Evolutionary conservation across 345 rosid species (phyloP).

Genomic region (Eucalyptus fibrosa): DNA sequence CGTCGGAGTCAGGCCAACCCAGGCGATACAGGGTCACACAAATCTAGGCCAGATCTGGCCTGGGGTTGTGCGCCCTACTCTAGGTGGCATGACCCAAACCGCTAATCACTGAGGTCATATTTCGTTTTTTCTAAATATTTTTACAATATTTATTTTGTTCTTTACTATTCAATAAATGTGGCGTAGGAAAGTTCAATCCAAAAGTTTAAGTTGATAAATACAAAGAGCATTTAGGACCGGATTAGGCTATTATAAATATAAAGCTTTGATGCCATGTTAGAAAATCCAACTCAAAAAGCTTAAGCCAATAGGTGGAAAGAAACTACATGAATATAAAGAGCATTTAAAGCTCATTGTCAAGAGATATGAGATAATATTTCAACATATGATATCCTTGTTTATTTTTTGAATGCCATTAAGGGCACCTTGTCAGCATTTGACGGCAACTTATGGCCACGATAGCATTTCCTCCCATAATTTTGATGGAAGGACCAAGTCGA

Average conservation of each 20-base stretch:
- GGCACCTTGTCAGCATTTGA: neutral
- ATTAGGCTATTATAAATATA: too few species aligned
- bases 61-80: neutral
- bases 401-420: neutral
- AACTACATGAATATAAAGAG: too few species aligned
- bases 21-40: neutral
- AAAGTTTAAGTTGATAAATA: too few species aligned
- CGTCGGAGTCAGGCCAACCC: neutral
- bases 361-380: too few species aligned
- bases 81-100: neutral
- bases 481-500: neutral
- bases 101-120: neutral
- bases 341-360: too few species aligned
- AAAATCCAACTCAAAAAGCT: too few species aligned
- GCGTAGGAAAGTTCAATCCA: too few species aligned
- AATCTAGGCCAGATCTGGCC: neutral
- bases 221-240: too few species aligned
- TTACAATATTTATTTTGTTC: neutral
- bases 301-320: rapidly evolving
- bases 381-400: neutral
- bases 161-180: neutral
- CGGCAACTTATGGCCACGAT: neutral
- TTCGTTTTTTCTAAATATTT: neutral
- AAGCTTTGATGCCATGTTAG: too few species aligned
- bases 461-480: neutral